Base-by-base conservation (phyloP, 192 early-diverging fungal genomes). In the Coemansia sp. region DNA sequence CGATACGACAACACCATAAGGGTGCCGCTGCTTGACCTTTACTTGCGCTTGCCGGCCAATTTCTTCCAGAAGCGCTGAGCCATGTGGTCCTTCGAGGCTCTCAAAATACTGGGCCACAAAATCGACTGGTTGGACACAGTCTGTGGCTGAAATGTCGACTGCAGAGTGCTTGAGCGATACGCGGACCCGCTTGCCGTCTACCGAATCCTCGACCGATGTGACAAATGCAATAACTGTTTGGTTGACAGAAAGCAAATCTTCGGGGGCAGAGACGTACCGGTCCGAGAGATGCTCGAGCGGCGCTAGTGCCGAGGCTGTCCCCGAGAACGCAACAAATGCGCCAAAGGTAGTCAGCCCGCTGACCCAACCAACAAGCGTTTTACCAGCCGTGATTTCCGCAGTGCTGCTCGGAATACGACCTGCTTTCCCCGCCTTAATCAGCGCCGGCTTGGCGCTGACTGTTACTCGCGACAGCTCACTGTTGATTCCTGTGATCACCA, bases 161-260 rank as follows among this genome's bases (percentile, higher is more conserved):
- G 68, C 78, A 0, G 91, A 92, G 27, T 75, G 71, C 75, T 94
- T 94, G 52, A 94, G 78, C 22, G 86, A 83, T 18, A 93, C 73
- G 8, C 85, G 70, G 19, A 87, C 67, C 63, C 76, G 80, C 7
- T 74, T 67, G 47, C 64, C 72, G 18, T 78, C 78, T 16, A 60
- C 38, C 19, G 49, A 24, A 34, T 73, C 63, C 27, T 92, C 86
- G 27, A 91, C 73, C 28, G 62, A 68, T 49, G 65, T 60, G n/a
- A 95, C 78, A 28, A 58, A 69, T 9, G 84, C 85, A 32, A 91
- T 32, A 7, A 95, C 91, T 14, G 89, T 89, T 67, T 95, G 93
- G 52, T 87, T 84, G 23, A 55, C 56, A 28, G 76, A 51, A 54
- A 91, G 84, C 22, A 72, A 49, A 14, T 87, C 85, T 44, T 73